Conservation (phyloP, 441 rosid genomes). For the Corymbia citriodora region DNA sequence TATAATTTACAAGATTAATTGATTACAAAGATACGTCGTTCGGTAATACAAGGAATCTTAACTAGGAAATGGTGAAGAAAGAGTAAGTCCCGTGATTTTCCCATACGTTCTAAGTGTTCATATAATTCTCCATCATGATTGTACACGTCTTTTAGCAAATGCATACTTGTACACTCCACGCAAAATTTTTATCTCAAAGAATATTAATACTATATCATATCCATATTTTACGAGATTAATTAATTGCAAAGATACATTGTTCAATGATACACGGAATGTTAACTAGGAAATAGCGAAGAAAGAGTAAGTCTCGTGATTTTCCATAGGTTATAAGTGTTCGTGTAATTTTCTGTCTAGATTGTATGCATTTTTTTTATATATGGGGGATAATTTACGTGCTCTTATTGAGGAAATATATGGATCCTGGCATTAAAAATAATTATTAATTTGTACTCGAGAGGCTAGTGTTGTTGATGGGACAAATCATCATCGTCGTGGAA, state of each 20-base stretch:
- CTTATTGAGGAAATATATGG: background rate
- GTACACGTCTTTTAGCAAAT: background rate
- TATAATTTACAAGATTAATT: too few relatives aligned
- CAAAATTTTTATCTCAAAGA: background rate
- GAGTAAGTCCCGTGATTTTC: too few relatives aligned
- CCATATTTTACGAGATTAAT: background rate
- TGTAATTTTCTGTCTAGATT: background rate
- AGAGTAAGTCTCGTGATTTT: background rate
- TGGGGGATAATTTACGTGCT: background rate
- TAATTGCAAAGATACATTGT: background rate
- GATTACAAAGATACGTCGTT: too few relatives aligned
- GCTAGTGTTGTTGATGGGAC: background rate
- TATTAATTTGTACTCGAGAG: background rate
- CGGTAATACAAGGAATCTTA: too few relatives aligned
- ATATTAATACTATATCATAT: background rate
- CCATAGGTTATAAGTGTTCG: background rate
- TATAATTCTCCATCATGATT: too few relatives aligned
- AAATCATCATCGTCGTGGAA: background rate
- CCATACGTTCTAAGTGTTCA: too few relatives aligned
- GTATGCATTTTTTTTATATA: background rate
- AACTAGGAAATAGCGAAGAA: background rate
- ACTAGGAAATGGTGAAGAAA: too few relatives aligned
- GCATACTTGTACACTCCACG: background rate
- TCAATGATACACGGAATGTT: background rate
- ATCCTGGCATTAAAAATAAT: background rate